Percentiles rank a stretch among this genome's conserved stretches.
Evolutionary conservation across 139 green algal species (phyloP).

Genomic region (Chlamydomonas incerta): DNA sequence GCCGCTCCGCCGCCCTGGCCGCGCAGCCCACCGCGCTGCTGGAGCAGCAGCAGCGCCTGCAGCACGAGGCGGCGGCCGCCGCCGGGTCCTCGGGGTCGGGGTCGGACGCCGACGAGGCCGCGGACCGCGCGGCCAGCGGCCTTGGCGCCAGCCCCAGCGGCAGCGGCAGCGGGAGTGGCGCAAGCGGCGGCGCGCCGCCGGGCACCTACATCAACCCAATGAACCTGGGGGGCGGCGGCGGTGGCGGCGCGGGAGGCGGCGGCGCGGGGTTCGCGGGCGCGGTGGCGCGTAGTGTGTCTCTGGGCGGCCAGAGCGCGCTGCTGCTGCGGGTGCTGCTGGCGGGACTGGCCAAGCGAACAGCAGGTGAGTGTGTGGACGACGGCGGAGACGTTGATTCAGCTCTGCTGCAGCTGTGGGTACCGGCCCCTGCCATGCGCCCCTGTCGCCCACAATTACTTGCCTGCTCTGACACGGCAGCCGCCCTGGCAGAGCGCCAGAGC

Average conservation of each 20-base stretch:
- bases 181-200: background rate
- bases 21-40: background rate
- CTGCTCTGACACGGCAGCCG: no score
- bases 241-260: background rate
- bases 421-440: no score
- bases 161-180: constrained; percentile 1
- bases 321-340: constrained; percentile 77
- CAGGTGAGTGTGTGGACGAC: constrained; percentile 40
- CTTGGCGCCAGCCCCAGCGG: background rate
- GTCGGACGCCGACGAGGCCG: background rate
- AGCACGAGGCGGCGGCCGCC: background rate
- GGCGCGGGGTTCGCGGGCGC: constrained; percentile 55
- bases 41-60: no score
- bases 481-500: no score
- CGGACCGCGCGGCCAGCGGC: no score
- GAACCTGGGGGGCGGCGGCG: constrained; percentile 52
- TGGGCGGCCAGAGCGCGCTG: constrained; percentile 74
- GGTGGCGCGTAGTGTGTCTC: constrained; percentile 57
- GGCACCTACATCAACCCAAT: constrained; percentile 55
- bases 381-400: no score
- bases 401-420: no score
- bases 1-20: constrained; percentile 62
- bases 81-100: background rate
- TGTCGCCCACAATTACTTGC: no score
- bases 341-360: constrained; percentile 23